These are phyloP conservation scores for Apiotrichum sp. DNA, from an alignment of 1,284 basidiomycete species.

Conservation along the genomic window DNA sequence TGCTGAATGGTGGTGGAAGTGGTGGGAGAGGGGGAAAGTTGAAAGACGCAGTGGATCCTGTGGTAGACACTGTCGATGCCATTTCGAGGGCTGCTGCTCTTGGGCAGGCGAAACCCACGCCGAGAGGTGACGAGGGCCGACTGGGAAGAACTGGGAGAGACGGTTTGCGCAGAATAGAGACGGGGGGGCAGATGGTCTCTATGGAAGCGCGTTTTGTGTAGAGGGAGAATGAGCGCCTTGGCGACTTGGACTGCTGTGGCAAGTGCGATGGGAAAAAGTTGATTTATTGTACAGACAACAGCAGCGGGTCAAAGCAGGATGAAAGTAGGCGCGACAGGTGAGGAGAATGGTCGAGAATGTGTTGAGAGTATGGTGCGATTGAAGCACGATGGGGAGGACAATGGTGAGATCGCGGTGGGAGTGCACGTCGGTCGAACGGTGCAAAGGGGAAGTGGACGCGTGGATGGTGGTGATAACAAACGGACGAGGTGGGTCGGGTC, in stretches of 20 bases:
- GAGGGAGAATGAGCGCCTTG: not conserved
- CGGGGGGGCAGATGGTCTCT: conserved; percentile 1
- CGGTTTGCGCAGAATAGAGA: conserved; percentile 17
- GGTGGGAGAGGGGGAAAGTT: conserved; percentile 17
- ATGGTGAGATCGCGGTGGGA: too few species aligned
- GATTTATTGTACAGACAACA: too few species aligned
- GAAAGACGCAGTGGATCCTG: not conserved
- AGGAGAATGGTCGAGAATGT: too few species aligned
- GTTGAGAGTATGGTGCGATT: too few species aligned
- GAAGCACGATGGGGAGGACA: too few species aligned
- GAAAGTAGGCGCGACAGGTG: too few species aligned
- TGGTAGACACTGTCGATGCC: not conserved
- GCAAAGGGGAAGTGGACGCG: too few species aligned
- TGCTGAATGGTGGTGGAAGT: not conserved
- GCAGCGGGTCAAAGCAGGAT: too few species aligned
- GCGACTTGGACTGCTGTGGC: not conserved
- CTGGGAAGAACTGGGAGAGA: conserved; percentile 6
- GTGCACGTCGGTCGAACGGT: too few species aligned
- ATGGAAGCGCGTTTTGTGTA: not conserved
- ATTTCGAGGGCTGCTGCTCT: not conserved
- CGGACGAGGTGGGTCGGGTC: too few species aligned
- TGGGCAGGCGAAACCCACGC: not conserved
- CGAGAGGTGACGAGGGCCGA: not conserved
- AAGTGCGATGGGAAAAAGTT: too few species aligned
- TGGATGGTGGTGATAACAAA: too few species aligned